phyloP scores from a whole-genome alignment of 1,284 basidiomycete genomes.

The Cryptococcus hybrid region DNA sequence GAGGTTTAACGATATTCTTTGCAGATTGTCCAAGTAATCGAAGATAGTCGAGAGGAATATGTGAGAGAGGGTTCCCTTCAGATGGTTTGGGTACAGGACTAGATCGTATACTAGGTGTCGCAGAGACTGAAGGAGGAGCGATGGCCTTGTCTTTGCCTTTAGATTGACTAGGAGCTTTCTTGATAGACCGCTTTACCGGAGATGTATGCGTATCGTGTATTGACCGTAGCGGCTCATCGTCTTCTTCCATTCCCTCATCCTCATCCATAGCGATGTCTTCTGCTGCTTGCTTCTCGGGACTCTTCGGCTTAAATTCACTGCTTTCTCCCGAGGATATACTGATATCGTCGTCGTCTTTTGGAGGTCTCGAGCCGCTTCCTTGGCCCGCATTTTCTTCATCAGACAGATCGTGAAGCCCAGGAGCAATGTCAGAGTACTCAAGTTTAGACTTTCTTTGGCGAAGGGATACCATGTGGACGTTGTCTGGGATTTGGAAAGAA shows the following conservation, averaged over 20 bases:
- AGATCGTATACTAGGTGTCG: constrained; percentile 2
- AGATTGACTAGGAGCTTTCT: not conserved
- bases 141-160: constrained; percentile 7
- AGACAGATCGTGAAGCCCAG: constrained; percentile 23
- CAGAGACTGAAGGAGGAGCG: constrained; percentile 2
- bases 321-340: constrained; percentile 23
- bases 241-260: not conserved
- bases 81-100: not conserved
- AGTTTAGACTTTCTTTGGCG: constrained; percentile 26
- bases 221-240: not conserved
- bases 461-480: constrained; percentile 22
- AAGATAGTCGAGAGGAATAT: not conserved
- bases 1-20: not conserved
- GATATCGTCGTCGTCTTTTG: constrained; percentile 6
- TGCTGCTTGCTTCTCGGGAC: constrained; percentile 4
- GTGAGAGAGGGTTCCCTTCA: not conserved
- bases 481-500: not conserved
- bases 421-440: constrained; percentile 21
- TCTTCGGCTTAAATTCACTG: constrained; percentile 21
- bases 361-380: not conserved
- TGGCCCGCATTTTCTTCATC: not conserved
- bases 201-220: not conserved
- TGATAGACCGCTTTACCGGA: not conserved
- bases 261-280: not conserved
- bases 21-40: not conserved